Evolutionary conservation across 108 stramenopile genomes (phyloP), one percentile per base, ranked within the genome.

Genomic region (Cyclostephanos tholiformis): DNA sequence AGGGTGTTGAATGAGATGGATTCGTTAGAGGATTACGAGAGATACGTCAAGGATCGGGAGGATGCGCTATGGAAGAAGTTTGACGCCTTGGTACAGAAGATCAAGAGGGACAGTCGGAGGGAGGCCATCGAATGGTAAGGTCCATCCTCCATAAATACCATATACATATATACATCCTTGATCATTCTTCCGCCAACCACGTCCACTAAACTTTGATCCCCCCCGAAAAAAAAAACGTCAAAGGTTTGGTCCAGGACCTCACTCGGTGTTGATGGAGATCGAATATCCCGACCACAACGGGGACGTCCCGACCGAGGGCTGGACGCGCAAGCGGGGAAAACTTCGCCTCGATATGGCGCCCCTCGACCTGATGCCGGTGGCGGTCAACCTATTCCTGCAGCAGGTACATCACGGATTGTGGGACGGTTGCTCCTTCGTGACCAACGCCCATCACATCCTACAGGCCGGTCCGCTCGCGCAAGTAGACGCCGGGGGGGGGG

Each of bases 401-500:
- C 93, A 95, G 75, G 89, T 97, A 38, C 69, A 83, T 53, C 87
- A 83, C 25, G 72, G 70, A 26, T 76, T 97, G 7, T 97, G 86
- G 81, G 74, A 93, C 63, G 89, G 86, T 4, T 79, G 73, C 57
- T 64, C 80, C 29, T 89, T 95, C 79, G 85, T 89, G 27, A 69
- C 85, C 56, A 94, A 95, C 77, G 88, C 92, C 9, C 73, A 63
- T 1, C 96, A 97, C 72, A 88, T 97, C 11, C 64, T 95, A 1
- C 92, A 94, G 36, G 92, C 80, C 35, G 89, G 89, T 30, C 87
- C 93, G 19, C 67, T 68, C 6, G 29, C 26, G 8, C 85, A 84
- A 27, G 72, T 79, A n/a, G 1, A 13, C 46, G 16, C 39, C 29
- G 39, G 48, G 29, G 10, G 53, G 23, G 53, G 41, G 7, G 72